A percentile compares a stretch with the other conserved stretches of the same genome.
Conservation (phyloP, 2,329 filamentous ascomycete species). For the Aureobasidium sp. region DNA sequence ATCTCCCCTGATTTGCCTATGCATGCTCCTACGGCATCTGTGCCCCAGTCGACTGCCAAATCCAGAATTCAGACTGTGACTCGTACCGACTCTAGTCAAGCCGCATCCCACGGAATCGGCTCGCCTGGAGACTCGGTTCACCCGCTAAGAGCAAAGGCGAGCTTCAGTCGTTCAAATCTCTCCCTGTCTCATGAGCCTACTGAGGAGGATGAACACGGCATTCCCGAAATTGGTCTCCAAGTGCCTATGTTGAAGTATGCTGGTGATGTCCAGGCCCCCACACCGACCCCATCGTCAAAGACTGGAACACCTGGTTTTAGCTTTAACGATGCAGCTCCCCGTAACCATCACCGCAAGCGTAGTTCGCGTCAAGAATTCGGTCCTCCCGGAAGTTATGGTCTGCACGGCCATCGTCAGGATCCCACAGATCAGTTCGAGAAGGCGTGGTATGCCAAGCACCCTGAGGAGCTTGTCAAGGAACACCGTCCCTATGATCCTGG, state of each 20-base stretch:
- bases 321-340: slow-evolving; percentile 45
- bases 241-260: slow-evolving; percentile 91
- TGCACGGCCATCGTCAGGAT: slow-evolving; percentile 74
- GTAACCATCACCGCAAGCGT: slow-evolving; percentile 55
- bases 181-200: slow-evolving; percentile 44
- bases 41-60: slow-evolving; percentile 73
- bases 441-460: slow-evolving; percentile 88
- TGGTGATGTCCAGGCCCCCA: slow-evolving; percentile 92
- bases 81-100: slow-evolving; percentile 80
- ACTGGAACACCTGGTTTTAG: slow-evolving; percentile 37
- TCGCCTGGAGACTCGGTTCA: slow-evolving; percentile 47
- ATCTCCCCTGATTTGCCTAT: slow-evolving; percentile 75
- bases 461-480: slow-evolving; percentile 70
- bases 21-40: slow-evolving; percentile 79
- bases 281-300: slow-evolving; percentile 52
- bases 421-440: slow-evolving; percentile 77
- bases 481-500: slow-evolving; percentile 54
- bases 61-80: slow-evolving; percentile 76
- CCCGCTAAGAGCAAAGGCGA: slow-evolving; percentile 54
- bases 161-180: slow-evolving; percentile 40
- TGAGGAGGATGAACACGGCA: slow-evolving; percentile 69
- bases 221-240: slow-evolving; percentile 83
- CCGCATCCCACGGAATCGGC: slow-evolving; percentile 76
- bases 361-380: slow-evolving; percentile 63
- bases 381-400: slow-evolving; percentile 84